phyloP scores from a whole-genome alignment of 805 yeast genomes.

The Candida pini region DNA sequence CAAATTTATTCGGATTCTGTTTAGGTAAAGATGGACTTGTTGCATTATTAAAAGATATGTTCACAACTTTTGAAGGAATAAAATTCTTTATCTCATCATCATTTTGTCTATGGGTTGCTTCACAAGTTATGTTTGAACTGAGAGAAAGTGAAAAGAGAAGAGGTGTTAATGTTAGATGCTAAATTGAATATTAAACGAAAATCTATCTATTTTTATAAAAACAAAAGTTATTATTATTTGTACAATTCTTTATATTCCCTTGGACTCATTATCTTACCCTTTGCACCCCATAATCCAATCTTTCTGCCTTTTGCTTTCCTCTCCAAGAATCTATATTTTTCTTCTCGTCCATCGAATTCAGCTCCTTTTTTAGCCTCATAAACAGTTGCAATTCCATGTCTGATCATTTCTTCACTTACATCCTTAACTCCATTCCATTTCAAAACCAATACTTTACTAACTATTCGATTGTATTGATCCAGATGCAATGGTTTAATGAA shows the following conservation, averaged over 20 bases:
- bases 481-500: conserved; percentile 72
- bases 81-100: conserved; percentile 58
- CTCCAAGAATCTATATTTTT: conserved; percentile 55
- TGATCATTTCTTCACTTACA: conserved; percentile 83
- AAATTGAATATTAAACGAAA: conserved; percentile 3
- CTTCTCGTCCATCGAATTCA: conserved; percentile 79
- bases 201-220: no score
- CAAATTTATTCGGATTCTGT: conserved; percentile 92
- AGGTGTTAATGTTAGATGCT: conserved; percentile 81
- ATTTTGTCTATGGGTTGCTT: conserved; percentile 68
- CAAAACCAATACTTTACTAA: conserved; percentile 62
- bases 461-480: conserved; percentile 89
- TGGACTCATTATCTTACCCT: conserved; percentile 55
- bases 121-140: conserved; percentile 90
- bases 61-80: conserved; percentile 65
- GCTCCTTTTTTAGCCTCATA: conserved; percentile 80
- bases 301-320: conserved; percentile 47
- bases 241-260: conserved; percentile 64
- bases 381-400: conserved; percentile 76
- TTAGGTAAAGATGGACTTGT: conserved; percentile 83
- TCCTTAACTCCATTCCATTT: conserved; percentile 69
- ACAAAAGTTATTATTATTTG: no score
- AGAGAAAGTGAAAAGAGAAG: conserved; percentile 80
- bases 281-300: conserved; percentile 66
- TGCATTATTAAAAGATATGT: conserved; percentile 60